These are phyloP conservation scores for Auriscalpium microsporum DNA, from an alignment of 768 basidiomycete genomes.

Conservation along the genomic window DNA sequence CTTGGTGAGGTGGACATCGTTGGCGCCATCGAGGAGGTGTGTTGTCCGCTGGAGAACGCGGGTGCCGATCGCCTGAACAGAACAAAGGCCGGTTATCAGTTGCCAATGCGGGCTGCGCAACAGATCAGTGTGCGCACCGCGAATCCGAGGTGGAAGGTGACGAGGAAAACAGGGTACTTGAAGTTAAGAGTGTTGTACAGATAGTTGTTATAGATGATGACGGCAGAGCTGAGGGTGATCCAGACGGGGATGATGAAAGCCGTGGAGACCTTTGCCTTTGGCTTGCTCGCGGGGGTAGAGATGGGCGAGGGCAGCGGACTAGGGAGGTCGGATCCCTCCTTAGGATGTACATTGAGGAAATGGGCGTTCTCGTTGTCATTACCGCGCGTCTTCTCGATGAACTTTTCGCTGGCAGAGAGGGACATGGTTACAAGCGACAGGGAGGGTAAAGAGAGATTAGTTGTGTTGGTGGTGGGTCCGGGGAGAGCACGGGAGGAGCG, in stretches of 20 bases:
- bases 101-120: not conserved
- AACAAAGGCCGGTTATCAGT: slow-evolving; percentile 1
- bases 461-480: too few relatives aligned
- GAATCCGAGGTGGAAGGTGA: slow-evolving; percentile 76
- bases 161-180: slow-evolving; percentile 86
- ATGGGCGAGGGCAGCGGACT: slow-evolving; percentile 50
- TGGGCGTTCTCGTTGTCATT: slow-evolving; percentile 3
- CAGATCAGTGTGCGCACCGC: slow-evolving; percentile 32
- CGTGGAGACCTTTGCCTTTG: slow-evolving; percentile 51
- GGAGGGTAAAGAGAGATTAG: not conserved
- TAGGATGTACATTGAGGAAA: slow-evolving; percentile 2
- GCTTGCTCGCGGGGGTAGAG: slow-evolving; percentile 32
- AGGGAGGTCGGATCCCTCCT: slow-evolving; percentile 15
- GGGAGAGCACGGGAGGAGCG: not conserved
- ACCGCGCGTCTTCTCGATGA: slow-evolving; percentile 5
- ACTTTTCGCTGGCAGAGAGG: slow-evolving; percentile 6
- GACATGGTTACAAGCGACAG: not conserved
- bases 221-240: slow-evolving; percentile 82
- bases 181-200: slow-evolving; percentile 78
- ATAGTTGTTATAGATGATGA: slow-evolving; percentile 96
- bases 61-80: slow-evolving; percentile 64
- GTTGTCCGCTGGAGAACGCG: slow-evolving; percentile 80
- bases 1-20: slow-evolving; percentile 72
- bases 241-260: slow-evolving; percentile 80
- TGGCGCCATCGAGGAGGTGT: slow-evolving; percentile 64